These are phyloP conservation scores for Sarocladium brachiariae DNA, from an alignment of 2,329 filamentous ascomycete species.

Conservation along the genomic window DNA sequence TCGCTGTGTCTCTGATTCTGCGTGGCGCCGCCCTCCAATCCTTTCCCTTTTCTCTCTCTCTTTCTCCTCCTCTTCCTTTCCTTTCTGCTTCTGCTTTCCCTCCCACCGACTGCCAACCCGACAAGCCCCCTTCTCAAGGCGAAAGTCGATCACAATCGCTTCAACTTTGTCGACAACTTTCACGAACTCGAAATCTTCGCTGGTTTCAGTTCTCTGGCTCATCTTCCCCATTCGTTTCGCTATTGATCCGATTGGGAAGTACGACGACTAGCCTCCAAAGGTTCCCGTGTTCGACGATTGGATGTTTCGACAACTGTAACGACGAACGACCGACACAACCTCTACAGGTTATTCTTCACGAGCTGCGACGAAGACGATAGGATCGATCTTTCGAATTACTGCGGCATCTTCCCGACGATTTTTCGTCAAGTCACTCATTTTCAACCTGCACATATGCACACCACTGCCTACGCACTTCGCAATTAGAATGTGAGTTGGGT, in stretches of 20 bases:
- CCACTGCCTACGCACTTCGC: conserved; percentile 22
- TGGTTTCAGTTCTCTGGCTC: conserved; percentile 6
- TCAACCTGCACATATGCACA: conserved; percentile 17
- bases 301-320: conserved; percentile 9
- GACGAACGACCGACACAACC: conserved; percentile 4
- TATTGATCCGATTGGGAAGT: not conserved
- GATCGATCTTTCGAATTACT: conserved; percentile 11
- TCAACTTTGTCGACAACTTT: conserved; percentile 13
- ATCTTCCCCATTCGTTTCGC: not conserved
- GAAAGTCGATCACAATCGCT: conserved; percentile 13
- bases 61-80: conserved; percentile 9
- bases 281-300: conserved; percentile 5
- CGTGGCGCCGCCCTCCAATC: conserved; percentile 9
- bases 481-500: conserved; percentile 11
- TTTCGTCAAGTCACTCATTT: conserved; percentile 44
- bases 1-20: not conserved
- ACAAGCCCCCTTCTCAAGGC: conserved; percentile 14
- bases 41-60: conserved; percentile 8
- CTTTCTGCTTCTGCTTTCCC: conserved; percentile 7
- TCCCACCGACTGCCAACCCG: conserved; percentile 8
- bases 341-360: conserved; percentile 7
- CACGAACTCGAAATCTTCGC: conserved; percentile 9
- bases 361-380: conserved; percentile 15
- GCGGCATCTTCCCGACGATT: conserved; percentile 28
- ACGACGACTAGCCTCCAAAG: conserved; percentile 8